phyloP scores from a whole-genome alignment of 495 filamentous ascomycete species.

The Aspergillus ostianus region DNA sequence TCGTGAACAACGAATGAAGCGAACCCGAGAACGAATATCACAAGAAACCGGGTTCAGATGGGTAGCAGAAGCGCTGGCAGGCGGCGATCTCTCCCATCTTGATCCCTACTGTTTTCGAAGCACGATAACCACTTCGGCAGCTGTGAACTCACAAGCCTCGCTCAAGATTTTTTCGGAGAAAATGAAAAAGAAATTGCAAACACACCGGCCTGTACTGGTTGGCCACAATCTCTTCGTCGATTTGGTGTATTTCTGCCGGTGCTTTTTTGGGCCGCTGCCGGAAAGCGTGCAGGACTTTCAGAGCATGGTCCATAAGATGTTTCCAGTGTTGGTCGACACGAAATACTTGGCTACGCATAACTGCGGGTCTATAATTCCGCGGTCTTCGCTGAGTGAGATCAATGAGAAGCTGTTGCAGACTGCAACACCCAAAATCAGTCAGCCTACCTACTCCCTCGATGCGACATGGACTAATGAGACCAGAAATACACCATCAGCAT shows the following conservation, averaged over 20 bases:
- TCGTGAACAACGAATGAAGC: slow-evolving; percentile 33
- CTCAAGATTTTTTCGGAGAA: slow-evolving; percentile 24
- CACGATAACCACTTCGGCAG: slow-evolving; percentile 32
- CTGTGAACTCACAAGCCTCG: slow-evolving; percentile 39
- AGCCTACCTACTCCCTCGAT: background rate
- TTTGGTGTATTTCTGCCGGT: slow-evolving; percentile 66
- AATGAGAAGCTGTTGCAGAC: slow-evolving; percentile 39
- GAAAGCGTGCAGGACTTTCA: slow-evolving; percentile 60
- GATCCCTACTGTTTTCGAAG: slow-evolving; percentile 39
- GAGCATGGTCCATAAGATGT: slow-evolving; percentile 49
- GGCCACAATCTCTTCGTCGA: slow-evolving; percentile 80
- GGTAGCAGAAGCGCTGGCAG: slow-evolving; percentile 66
- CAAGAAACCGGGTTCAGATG: slow-evolving; percentile 63
- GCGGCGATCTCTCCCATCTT: slow-evolving; percentile 54
- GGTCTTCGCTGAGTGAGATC: slow-evolving; percentile 51
- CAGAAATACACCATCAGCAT: slow-evolving; percentile 38
- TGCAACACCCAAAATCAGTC: slow-evolving; percentile 46
- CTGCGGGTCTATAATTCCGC: slow-evolving; percentile 49
- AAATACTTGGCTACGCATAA: slow-evolving; percentile 69
- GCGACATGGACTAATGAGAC: background rate
- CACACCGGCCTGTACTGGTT: slow-evolving; percentile 55
- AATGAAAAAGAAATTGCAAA: slow-evolving; percentile 40
- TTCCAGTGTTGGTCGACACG: slow-evolving; percentile 73
- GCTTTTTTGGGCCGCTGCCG: slow-evolving; percentile 68
- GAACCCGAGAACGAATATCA: slow-evolving; percentile 41